Conservation (phyloP, 441 rosid genomes). For the Aleurites moluccanus region DNA sequence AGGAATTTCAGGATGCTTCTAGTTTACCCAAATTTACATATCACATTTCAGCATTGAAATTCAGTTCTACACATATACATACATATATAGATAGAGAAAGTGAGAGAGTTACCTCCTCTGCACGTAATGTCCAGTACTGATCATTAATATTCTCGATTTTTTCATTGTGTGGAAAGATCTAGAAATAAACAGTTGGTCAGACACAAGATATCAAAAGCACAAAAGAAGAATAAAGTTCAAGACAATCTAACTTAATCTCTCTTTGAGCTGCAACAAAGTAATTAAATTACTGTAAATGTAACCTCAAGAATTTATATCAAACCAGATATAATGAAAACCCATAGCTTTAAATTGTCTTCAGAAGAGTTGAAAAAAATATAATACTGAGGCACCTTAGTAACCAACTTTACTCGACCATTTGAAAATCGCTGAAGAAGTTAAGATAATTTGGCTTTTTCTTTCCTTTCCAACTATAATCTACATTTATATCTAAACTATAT, state of each 20-base stretch:
- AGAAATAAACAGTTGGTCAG: slow-evolving; percentile 30
- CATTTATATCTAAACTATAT: no score
- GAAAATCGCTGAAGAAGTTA: not conserved
- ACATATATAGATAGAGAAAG: not conserved
- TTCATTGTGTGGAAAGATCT: slow-evolving; percentile 80
- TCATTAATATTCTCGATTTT: slow-evolving; percentile 98
- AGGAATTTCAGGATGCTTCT: not conserved
- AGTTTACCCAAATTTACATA: not conserved
- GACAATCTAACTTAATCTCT: not conserved
- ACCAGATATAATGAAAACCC: not conserved
- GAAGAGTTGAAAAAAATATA: not conserved
- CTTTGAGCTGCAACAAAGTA: not conserved
- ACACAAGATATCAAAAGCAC: slow-evolving; percentile 4
- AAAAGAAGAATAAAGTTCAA: not conserved
- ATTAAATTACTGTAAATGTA: not conserved
- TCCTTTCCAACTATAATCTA: no score
- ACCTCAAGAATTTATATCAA: not conserved
- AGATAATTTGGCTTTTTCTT: no score
- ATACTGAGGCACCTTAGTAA: not conserved
- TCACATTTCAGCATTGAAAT: not conserved
- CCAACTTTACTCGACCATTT: not conserved
- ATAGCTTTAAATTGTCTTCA: not conserved
- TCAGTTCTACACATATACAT: not conserved
- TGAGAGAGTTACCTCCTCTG: slow-evolving; percentile 79
- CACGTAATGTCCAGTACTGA: slow-evolving; percentile 98